phyloP scores from a whole-genome alignment of 106 monocot genomes.

The Posidonia australis region DNA sequence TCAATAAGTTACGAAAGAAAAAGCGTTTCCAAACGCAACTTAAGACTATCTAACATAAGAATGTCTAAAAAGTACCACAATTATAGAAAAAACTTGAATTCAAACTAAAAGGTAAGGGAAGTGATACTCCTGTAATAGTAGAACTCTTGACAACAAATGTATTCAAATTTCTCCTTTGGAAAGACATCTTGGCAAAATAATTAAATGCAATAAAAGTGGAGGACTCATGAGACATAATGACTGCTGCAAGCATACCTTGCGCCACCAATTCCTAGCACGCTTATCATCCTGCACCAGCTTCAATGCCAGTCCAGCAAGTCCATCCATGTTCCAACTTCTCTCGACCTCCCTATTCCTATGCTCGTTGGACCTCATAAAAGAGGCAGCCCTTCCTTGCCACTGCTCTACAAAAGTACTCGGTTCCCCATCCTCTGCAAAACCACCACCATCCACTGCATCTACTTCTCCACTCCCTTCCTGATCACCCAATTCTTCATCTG shows the following conservation, averaged over 20 bases:
- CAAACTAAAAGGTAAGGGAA: too few relatives aligned
- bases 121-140: too few relatives aligned
- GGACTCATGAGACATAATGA: neutral
- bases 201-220: too few relatives aligned
- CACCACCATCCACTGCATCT: neutral
- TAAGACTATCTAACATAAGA: neutral
- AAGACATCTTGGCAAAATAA: too few relatives aligned
- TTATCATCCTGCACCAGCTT: constrained; percentile 64
- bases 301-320: constrained; percentile 54
- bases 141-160: too few relatives aligned
- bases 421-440: constrained; percentile 9
- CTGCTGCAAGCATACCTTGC: constrained; percentile 36
- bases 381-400: constrained; percentile 56
- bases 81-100: neutral
- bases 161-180: too few relatives aligned
- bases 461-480: neutral
- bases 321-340: constrained; percentile 53
- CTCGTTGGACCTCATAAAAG: constrained; percentile 66
- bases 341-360: constrained; percentile 39
- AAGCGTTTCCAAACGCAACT: too few relatives aligned
- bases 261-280: constrained; percentile 75
- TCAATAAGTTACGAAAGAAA: too few relatives aligned
- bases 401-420: constrained; percentile 48
- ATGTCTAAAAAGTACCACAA: neutral
- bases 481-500: neutral